Evolutionary conservation across 495 filamentous ascomycete genomes (phyloP), one percentile per base, ranked within the genome.

Genomic region (Penicillium steckii): DNA sequence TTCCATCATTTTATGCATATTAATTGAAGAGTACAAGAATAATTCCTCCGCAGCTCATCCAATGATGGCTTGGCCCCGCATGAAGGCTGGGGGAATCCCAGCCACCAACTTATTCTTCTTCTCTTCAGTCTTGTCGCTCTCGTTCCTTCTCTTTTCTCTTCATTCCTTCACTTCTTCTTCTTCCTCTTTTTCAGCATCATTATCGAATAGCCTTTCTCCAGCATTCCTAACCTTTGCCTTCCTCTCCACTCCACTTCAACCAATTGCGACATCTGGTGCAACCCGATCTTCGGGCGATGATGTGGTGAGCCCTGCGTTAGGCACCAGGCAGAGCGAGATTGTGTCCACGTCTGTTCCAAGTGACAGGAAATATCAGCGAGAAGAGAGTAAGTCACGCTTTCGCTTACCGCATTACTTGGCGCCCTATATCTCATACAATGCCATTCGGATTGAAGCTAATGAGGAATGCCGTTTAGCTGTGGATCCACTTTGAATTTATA

Each of bases 61-160:
- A 47, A 43, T 43, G 26, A 46, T 29, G 26, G 24, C 43, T 6
- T 13, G 42, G 44, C 55, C 61, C 61, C 59, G 53, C 56, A 48
- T 54, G 62, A 62, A 58, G 61, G 59, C 62, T 66, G 60, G 62
- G 60, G 21, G 58, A 56, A 38, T n/a, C 57, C 62, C 65, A 68
- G 65, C 65, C 65, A 66, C 65, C 65, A 45, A 48, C 51, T 46
- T 60, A 61, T 50, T 48, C 37, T 33, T 27, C 50, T 50, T 49
- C 25, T 33, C 38, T 41, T 40, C 33, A 25, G 42, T 17, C 44
- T 32, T 37, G 17, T 30, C 33, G 29, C 37, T 41, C 19, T 48
- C 18, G 30, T 49, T 37, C 44, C 13, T 53, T 21, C 27, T 32
- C 18, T 43, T 32, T 38, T 35, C 44, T 30, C 41, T 49, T 52